Conservation (phyloP, 2,329 filamentous ascomycete genomes). For the Knoxdaviesia proteae region DNA sequence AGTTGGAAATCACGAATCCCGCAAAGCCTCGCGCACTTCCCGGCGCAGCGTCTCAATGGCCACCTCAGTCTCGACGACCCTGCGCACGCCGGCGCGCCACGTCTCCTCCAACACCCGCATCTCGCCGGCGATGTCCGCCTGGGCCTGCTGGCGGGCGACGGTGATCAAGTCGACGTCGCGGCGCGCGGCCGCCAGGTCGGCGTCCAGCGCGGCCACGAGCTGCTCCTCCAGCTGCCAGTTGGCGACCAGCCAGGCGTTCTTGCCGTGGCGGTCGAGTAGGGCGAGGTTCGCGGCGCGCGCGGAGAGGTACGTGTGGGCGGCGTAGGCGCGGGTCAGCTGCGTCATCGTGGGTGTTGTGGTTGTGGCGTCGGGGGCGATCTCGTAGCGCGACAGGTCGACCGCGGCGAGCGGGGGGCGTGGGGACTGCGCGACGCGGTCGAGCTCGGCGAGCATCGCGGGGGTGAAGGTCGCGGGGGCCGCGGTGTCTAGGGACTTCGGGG, state of each 20-base stretch:
- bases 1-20: slow-evolving; percentile 8
- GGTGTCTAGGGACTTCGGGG: slow-evolving; percentile 27
- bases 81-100: slow-evolving; percentile 61
- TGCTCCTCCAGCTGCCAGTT: slow-evolving; percentile 66
- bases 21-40: slow-evolving; percentile 44
- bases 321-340: slow-evolving; percentile 36
- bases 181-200: slow-evolving; percentile 47
- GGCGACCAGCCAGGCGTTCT: slow-evolving; percentile 76
- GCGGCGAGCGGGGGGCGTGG: slow-evolving; percentile 30
- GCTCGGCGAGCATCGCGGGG: slow-evolving; percentile 44
- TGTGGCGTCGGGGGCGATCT: slow-evolving; percentile 29
- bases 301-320: slow-evolving; percentile 28
- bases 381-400: slow-evolving; percentile 67
- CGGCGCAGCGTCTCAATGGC: slow-evolving; percentile 53
- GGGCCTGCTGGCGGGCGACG: slow-evolving; percentile 42
- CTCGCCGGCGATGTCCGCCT: slow-evolving; percentile 54
- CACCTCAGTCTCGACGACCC: slow-evolving; percentile 69
- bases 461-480: slow-evolving; percentile 34
- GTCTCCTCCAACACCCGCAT: slow-evolving; percentile 51
- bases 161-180: slow-evolving; percentile 56
- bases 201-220: slow-evolving; percentile 42
- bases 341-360: slow-evolving; percentile 17
- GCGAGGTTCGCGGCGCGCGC: slow-evolving; percentile 35
- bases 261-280: slow-evolving; percentile 63
- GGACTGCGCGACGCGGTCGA: slow-evolving; percentile 42